Percentiles rank a stretch among this genome's conserved stretches.
Evolutionary conservation across 139 green algal genomes (phyloP).

Genomic region (Picochlorum sp.): DNA sequence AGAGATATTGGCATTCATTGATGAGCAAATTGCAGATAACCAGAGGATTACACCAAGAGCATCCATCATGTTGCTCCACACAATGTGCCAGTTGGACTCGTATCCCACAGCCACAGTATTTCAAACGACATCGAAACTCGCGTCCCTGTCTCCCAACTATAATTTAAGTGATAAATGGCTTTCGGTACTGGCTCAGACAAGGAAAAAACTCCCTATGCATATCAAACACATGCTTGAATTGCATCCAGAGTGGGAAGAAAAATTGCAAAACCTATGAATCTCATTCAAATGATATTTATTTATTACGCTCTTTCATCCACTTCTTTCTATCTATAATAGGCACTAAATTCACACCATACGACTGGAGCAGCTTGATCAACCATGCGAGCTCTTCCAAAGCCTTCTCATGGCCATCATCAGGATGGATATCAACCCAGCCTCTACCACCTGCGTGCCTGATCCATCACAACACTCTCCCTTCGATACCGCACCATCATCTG

Average conservation of each 20-base stretch:
- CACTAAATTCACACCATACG: too few relatives aligned
- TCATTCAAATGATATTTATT: not conserved
- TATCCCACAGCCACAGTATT: not conserved
- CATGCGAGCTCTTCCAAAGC: too few relatives aligned
- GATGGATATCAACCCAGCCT: too few relatives aligned
- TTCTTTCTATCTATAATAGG: too few relatives aligned
- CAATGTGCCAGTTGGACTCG: not conserved
- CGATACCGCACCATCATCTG: too few relatives aligned
- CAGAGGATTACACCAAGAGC: not conserved
- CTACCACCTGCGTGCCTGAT: too few relatives aligned
- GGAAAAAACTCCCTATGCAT: not conserved
- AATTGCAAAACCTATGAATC: not conserved
- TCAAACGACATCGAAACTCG: slow-evolving; percentile 1
- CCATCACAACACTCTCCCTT: too few relatives aligned
- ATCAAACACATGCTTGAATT: not conserved
- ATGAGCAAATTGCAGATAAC: not conserved
- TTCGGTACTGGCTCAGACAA: not conserved
- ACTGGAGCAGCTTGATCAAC: too few relatives aligned
- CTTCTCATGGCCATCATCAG: too few relatives aligned
- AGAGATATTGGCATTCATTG: not conserved
- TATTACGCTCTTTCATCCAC: too few relatives aligned
- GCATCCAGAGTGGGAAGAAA: not conserved
- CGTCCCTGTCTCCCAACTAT: not conserved
- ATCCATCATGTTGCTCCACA: slow-evolving; percentile 2
- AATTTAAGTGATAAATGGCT: not conserved